A percentile compares a stretch with the other conserved stretches of the same genome.
Evolutionary conservation across 2,329 filamentous ascomycete species (phyloP).

Genomic region (Chalaropsis thielavioides): DNA sequence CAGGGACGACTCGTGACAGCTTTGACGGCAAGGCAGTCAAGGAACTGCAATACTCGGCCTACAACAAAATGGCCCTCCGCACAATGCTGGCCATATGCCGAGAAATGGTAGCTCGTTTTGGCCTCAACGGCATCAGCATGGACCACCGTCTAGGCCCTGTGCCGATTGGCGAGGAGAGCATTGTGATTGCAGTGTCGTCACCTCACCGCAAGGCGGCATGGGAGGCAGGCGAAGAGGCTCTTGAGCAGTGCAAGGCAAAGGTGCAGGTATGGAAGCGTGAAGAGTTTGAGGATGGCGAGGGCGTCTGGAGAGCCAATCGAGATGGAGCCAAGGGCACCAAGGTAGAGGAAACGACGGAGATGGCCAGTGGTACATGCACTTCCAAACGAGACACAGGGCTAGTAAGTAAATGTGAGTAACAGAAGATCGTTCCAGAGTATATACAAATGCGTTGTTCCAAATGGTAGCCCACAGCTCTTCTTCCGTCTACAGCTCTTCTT

Average conservation of each 20-base stretch:
- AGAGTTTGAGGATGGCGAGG: slow-evolving; percentile 65
- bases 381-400: neutral
- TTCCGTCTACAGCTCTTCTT: neutral
- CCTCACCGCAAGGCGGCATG: slow-evolving; percentile 76
- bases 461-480: no score
- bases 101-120: slow-evolving; percentile 43
- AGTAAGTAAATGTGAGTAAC: neutral
- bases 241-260: slow-evolving; percentile 71
- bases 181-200: slow-evolving; percentile 73
- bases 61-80: slow-evolving; percentile 52
- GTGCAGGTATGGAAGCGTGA: slow-evolving; percentile 96
- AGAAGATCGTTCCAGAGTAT: neutral
- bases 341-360: slow-evolving; percentile 24
- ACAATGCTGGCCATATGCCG: slow-evolving; percentile 53
- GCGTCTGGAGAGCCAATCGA: slow-evolving; percentile 76
- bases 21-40: slow-evolving; percentile 59
- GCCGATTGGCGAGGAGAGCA: slow-evolving; percentile 83
- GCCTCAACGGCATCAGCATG: slow-evolving; percentile 60
- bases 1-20: slow-evolving; percentile 63
- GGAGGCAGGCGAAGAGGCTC: slow-evolving; percentile 73
- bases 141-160: slow-evolving; percentile 74
- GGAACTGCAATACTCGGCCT: slow-evolving; percentile 61
- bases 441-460: neutral
- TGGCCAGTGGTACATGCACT: slow-evolving; percentile 6
- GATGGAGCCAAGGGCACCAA: slow-evolving; percentile 50